phyloP scores from a whole-genome alignment of 2,329 filamentous ascomycete species.

The Hypoxylon sp. region DNA sequence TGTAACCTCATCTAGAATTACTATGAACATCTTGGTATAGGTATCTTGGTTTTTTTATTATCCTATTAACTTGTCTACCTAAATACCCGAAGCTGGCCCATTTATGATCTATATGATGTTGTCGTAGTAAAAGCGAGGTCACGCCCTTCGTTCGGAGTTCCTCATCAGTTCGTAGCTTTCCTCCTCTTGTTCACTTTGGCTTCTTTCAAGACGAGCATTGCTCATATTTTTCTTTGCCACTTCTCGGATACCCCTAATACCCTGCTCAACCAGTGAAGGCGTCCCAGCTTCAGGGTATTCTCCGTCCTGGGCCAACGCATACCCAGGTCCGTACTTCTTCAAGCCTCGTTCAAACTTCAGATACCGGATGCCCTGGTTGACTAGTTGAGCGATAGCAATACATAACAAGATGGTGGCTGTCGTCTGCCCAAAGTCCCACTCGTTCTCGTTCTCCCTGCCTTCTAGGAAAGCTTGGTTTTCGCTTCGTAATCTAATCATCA shows the following conservation, averaged over 20 bases:
- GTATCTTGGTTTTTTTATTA: background rate
- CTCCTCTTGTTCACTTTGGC: constrained; percentile 13
- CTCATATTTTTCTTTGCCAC: constrained; percentile 11
- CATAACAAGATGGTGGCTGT: constrained; percentile 43
- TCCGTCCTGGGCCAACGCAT: constrained; percentile 20
- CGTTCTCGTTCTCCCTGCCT: constrained; percentile 36
- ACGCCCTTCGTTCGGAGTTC: constrained; percentile 8
- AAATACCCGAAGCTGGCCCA: background rate
- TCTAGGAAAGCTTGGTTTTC: constrained; percentile 42
- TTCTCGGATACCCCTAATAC: constrained; percentile 17
- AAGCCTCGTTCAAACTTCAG: constrained; percentile 31
- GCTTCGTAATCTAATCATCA: constrained; percentile 42
- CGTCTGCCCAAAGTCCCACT: constrained; percentile 47
- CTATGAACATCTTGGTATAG: background rate
- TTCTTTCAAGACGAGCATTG: constrained; percentile 18
- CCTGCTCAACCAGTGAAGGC: constrained; percentile 30
- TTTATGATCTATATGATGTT: background rate
- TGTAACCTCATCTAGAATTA: background rate
- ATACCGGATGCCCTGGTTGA: constrained; percentile 28
- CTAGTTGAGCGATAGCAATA: constrained; percentile 37
- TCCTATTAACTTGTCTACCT: background rate
- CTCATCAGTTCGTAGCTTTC: constrained; percentile 37
- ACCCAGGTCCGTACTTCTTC: constrained; percentile 34
- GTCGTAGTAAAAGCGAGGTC: constrained; percentile 2
- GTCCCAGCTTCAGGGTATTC: constrained; percentile 3